Evolutionary conservation across 768 basidiomycete species (phyloP).

Genomic region (Candolleomyces eurysporus): DNA sequence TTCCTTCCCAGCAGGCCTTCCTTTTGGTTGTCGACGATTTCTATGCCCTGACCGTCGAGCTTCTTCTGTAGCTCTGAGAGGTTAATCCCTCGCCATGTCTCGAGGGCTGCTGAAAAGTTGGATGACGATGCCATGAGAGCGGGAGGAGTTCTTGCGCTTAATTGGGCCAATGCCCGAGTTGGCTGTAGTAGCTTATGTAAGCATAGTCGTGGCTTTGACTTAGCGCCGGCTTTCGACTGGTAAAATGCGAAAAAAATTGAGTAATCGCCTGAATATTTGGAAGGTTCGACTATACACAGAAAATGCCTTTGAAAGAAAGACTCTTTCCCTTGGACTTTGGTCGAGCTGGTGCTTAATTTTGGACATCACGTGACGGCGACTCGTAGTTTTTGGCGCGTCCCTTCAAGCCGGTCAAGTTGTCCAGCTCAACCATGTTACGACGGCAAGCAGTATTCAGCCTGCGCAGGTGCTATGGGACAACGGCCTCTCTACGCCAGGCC

Average conservation of each 20-base stretch:
- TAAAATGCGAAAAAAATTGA: too few species aligned
- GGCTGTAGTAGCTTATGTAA: not conserved
- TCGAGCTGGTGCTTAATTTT: too few species aligned
- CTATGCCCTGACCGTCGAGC: slow-evolving; percentile 88
- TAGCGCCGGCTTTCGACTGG: slow-evolving; percentile 13
- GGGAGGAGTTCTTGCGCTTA: not conserved
- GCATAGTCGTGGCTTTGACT: slow-evolving; percentile 12
- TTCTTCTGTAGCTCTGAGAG: slow-evolving; percentile 90
- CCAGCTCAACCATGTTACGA: too few species aligned
- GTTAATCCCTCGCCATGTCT: slow-evolving; percentile 92
- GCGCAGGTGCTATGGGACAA: slow-evolving; percentile 16
- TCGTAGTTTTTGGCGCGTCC: too few species aligned
- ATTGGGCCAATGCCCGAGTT: too few species aligned
- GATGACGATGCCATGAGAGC: slow-evolving; percentile 23
- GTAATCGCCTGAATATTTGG: too few species aligned
- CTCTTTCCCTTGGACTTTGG: too few species aligned
- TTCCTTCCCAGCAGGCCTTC: slow-evolving; percentile 94
- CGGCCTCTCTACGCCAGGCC: slow-evolving; percentile 3
- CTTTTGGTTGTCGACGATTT: slow-evolving; percentile 98
- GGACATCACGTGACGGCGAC: too few species aligned
- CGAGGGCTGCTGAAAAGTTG: slow-evolving; percentile 90
- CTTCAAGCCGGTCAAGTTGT: too few species aligned
- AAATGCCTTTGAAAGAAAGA: too few species aligned
- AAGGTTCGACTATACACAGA: too few species aligned
- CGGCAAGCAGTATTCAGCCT: too few species aligned